These are phyloP conservation scores for Tolypocladium inflatum DNA, from an alignment of 2,329 filamentous ascomycete species.

Conservation along the genomic window DNA sequence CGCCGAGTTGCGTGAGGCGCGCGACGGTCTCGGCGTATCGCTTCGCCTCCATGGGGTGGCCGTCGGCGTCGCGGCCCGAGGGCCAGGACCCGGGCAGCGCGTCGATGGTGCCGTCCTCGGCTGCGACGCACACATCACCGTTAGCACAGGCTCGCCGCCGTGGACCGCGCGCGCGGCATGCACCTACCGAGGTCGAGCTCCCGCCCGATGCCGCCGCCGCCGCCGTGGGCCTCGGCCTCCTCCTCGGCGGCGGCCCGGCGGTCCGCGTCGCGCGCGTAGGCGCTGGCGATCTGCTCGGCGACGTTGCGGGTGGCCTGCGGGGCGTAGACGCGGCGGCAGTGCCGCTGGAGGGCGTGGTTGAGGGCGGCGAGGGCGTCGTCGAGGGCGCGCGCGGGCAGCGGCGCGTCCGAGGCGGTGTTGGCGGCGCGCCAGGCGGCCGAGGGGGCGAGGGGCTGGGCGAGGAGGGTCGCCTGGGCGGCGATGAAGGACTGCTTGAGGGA, in stretches of 20 bases:
- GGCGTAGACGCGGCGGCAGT: constrained; percentile 56
- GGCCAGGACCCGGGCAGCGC: constrained; percentile 39
- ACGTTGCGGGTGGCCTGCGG: constrained; percentile 61
- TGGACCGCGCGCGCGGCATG: neutral
- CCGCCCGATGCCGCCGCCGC: constrained; percentile 21
- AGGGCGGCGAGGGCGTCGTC: constrained; percentile 49
- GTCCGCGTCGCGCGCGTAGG: constrained; percentile 45
- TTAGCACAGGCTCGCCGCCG: neutral
- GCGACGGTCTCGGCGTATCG: constrained; percentile 42
- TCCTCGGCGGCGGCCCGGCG: constrained; percentile 22
- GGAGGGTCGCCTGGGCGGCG: constrained; percentile 48
- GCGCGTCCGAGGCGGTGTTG: constrained; percentile 31
- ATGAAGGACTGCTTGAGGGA: constrained; percentile 58
- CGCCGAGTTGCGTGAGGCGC: constrained; percentile 39
- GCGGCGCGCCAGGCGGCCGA: constrained; percentile 42
- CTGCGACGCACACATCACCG: constrained; percentile 17
- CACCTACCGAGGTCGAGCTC: constrained; percentile 36
- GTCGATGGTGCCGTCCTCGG: constrained; percentile 31
- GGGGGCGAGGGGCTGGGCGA: constrained; percentile 49
- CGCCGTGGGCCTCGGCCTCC: no score
- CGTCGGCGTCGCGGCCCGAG: constrained; percentile 22
- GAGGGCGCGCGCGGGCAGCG: constrained; percentile 37
- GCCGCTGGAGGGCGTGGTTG: constrained; percentile 54
- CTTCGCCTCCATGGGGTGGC: constrained; percentile 35
- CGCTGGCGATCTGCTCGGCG: constrained; percentile 60